Base-by-base conservation (phyloP, 2,329 filamentous ascomycete genomes). In the Atkinsonella hypoxylon region DNA sequence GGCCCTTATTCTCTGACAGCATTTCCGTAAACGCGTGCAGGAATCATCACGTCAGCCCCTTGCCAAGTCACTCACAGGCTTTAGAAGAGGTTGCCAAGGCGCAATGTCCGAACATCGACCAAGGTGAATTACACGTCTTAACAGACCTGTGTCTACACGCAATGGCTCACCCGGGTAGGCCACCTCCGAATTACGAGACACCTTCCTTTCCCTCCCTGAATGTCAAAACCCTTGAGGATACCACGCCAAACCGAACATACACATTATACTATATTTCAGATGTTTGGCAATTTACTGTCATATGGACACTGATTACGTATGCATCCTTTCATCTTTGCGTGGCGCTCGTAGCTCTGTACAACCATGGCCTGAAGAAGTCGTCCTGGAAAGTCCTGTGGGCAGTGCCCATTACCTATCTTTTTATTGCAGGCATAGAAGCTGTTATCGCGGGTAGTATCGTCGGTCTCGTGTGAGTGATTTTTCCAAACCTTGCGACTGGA, bases 221-320 rank as follows among this genome's bases (percentile, higher is more conserved):
- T 70, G 85, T 87, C 78, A 82, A 85, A 34, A 65, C 62, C 22
- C 72, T 82, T 12, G 66, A 70, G 56, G 67, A 72, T 53, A 56
- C 61, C 45, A 68, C 63, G 36, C 36, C 66, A 52, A 70, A 76
- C 43, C 68, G 66, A 54, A 56, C 53, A 47, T 76, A 77, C 53
- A 77, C 79, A 38, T 81, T 95, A 58, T 91, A 87, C 71, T 76
- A 85, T 61, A 75, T 87, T 2, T 64, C 68, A 53, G 88, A 95
- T 62, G 87, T 94, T 50, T 91, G 88, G 83, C 83, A 85, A 56
- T 95, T 93, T 66, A 95, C 89, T 1, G 69, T 93, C 15, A 78
- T 83, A 62, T 96, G 89, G 89, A 95, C 89, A 0, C 68, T 94
- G 38, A 80, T 95, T 31, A 79, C 89, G 57, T 91, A 87, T 59